Percentiles rank a stretch among this genome's conserved stretches.
These are phyloP conservation scores for Hygrophila difformis DNA, from an alignment of 257 asterid species.

Conservation along the genomic window DNA sequence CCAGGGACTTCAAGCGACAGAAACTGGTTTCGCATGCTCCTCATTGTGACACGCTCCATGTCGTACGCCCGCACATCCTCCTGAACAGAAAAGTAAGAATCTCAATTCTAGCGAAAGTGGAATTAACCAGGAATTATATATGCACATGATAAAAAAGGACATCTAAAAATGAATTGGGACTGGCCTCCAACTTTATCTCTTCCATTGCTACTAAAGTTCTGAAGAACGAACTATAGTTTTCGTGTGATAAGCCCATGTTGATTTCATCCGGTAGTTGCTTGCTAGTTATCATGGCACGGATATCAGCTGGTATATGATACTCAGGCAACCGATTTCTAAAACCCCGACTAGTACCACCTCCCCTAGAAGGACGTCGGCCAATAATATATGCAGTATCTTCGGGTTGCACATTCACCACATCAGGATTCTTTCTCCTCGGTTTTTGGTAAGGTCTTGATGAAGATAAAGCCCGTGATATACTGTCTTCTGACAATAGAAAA, in stretches of 20 bases:
- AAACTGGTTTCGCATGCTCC: slow-evolving; percentile 29
- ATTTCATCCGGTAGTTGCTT: slow-evolving; percentile 58
- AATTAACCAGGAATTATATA: too few relatives aligned
- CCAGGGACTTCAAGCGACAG: slow-evolving; percentile 91
- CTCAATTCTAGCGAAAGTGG: slow-evolving; percentile 12
- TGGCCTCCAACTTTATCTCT: slow-evolving; percentile 92
- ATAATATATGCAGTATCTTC: slow-evolving; percentile 30
- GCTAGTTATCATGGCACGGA: slow-evolving; percentile 41
- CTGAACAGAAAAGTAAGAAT: slow-evolving; percentile 30
- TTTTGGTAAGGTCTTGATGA: slow-evolving; percentile 56
- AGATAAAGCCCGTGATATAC: slow-evolving; percentile 56
- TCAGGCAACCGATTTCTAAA: slow-evolving; percentile 22
- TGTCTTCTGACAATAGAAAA: slow-evolving; percentile 77
- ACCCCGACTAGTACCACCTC: slow-evolving; percentile 23
- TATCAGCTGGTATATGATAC: slow-evolving; percentile 48
- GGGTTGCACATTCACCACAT: slow-evolving; percentile 29
- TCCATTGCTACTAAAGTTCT: slow-evolving; percentile 65
- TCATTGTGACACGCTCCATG: slow-evolving; percentile 64
- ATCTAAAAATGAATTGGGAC: slow-evolving; percentile 5
- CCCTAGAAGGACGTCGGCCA: slow-evolving; percentile 60
- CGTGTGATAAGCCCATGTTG: slow-evolving; percentile 32
- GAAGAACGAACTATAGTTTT: slow-evolving; percentile 47
- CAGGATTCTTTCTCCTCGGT: slow-evolving; percentile 42
- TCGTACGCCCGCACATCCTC: slow-evolving; percentile 76
- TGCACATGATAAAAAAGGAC: neutral